These are phyloP conservation scores for Fusarium sp. DNA, from an alignment of 2,329 filamentous ascomycete species.

Conservation along the genomic window DNA sequence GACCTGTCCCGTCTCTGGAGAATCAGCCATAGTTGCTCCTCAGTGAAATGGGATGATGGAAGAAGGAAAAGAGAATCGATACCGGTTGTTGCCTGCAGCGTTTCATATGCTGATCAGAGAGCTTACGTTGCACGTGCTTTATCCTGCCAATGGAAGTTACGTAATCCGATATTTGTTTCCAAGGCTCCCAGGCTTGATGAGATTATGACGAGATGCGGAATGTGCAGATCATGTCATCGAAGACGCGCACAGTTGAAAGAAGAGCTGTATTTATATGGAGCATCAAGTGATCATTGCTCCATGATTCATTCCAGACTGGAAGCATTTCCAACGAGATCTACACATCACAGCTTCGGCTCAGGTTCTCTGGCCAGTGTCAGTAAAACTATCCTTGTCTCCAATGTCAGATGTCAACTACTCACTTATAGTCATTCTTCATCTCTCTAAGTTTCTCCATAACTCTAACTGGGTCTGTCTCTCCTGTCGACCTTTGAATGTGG, in stretches of 20 bases:
- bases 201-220: neutral
- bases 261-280: too few relatives aligned
- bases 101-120: neutral
- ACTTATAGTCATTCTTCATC: neutral
- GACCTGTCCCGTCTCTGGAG: too few relatives aligned
- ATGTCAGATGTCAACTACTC: neutral
- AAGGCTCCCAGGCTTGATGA: neutral
- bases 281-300: too few relatives aligned
- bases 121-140: neutral
- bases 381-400: accelerated
- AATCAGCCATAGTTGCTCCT: neutral
- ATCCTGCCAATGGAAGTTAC: neutral
- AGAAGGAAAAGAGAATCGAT: neutral
- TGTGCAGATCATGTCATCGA: neutral
- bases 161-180: neutral
- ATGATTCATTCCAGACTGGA: neutral
- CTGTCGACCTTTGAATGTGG: neutral
- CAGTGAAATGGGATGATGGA: neutral
- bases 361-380: neutral
- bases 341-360: neutral
- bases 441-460: neutral
- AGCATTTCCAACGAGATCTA: accelerated
- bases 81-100: neutral
- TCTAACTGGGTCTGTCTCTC: neutral
- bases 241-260: neutral